Base-by-base conservation (phyloP, 768 basidiomycete species). In the Boletus insuetus region DNA sequence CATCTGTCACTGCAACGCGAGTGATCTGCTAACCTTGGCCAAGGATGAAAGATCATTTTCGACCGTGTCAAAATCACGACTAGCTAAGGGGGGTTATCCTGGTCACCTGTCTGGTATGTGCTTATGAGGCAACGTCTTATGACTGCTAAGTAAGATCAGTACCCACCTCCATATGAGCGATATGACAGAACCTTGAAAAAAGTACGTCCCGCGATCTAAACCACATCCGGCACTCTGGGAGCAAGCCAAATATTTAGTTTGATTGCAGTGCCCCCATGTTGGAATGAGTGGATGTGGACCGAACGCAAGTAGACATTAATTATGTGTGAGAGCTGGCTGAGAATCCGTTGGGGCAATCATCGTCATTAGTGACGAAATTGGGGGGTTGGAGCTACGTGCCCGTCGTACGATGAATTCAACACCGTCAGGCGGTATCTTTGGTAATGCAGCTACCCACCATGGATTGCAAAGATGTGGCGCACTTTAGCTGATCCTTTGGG, bases 101-200 rank as follows among this genome's bases (percentile, higher is more conserved):
- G 46, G 56, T 67, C 66, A 67, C 53, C 57, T 61, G 66, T 54
- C 51, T 38, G 50, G 53, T 55, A 66, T 55, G 62, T 58, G 49
- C 67, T 58, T 62, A 57, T 67, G 8, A 8, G 58, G 57, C 16
- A 51, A 46, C 38, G 58, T 57, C 57, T 7, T 51, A 54, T 50
- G 44, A 16, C 16, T 46, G 51, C 57, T 58, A 66, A 58, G 47
- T 61, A 64, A 54, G 47, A 43, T 41, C 26, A 41, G 53, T 44
- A 51, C 53, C 11, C 52, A 49, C 58, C 55, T 56, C 53, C 38
- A 56, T 42, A 55, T 39, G 44, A 56, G 26, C 24, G 38, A 54
- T 67, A 58, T 40, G 58, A 56, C 54, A 35, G 53, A 55, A 58
- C 65, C 56, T 55, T 68, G 53, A 47, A 32, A 26, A 24, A 41